Evolutionary conservation across 768 basidiomycete species (phyloP), one percentile per base, ranked within the genome.

Genomic region (Lentinula aciculospora): DNA sequence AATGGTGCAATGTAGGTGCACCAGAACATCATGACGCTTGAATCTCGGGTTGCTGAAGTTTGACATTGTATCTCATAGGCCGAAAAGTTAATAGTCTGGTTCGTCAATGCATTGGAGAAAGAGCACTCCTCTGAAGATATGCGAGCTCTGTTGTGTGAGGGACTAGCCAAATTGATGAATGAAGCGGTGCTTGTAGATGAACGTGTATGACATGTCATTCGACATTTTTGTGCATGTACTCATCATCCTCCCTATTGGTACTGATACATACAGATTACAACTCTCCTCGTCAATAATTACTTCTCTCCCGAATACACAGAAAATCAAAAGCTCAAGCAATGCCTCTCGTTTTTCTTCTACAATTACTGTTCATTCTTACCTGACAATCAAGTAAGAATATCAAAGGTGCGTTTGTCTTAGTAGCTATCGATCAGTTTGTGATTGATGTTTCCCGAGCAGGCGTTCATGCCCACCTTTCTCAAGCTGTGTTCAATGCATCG

Each of bases 251-350:
- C 32, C 19, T 56, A 25, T 31, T 32, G 2, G 9, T 37, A 13
- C 44, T 83, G 80, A 73, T 83, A 60, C 71, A 5, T 25, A 17
- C 13, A 37, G 32, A 76, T 46, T 74, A 84, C 7, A 76, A 80
- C 7, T 65, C 81, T 53, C 12, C 42, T 56, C 46, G 79, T 77
- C 15, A 68, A 72, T 23, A 74, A 81, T 5, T 97, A 90, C 69
- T 77, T 97, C 50, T 89, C 88, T 0, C 90, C 91, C 1, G 81
- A 86, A 54, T 95, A 91, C 2, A 78, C 74, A 12, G 82, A 85
- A 27, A 97, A 96, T 64, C 87, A 90, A 59, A 82, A 87, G 56
- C 75, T 98, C 15, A 81, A 92, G 39, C 95, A 97, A 69, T 93
- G 87, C 64, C 70, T 97, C 34, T 80, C 86, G 3, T 90, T 88